phyloP scores from a whole-genome alignment of 2,329 filamentous ascomycete species.

The Fusarium oxysporum region DNA sequence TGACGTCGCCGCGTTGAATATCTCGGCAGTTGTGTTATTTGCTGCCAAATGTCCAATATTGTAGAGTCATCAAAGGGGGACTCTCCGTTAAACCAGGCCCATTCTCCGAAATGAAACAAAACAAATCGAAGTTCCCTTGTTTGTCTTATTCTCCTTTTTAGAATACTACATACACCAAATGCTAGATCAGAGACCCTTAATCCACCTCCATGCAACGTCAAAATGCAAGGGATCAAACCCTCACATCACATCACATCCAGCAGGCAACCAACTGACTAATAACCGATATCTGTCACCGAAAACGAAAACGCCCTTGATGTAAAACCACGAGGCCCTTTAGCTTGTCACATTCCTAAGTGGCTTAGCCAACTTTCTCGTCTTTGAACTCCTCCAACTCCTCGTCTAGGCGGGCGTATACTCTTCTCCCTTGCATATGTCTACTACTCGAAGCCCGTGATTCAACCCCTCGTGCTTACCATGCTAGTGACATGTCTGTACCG shows the following conservation, averaged over 20 bases:
- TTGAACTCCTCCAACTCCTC: constrained; percentile 1
- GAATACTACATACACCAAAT: neutral
- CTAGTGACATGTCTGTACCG: neutral
- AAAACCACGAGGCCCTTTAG: constrained; percentile 1
- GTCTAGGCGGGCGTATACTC: neutral
- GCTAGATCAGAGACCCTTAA: constrained; percentile 1
- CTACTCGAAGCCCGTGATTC: neutral
- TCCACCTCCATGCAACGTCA: constrained; percentile 19
- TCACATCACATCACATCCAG: neutral
- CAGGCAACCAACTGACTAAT: neutral
- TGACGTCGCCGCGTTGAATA: neutral
- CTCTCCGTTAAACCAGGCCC: neutral
- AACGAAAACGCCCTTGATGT: neutral
- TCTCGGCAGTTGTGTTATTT: constrained; percentile 4
- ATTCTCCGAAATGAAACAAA: too few species aligned
- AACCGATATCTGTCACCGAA: neutral
- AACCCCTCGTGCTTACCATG: constrained; percentile 16
- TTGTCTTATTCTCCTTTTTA: neutral
- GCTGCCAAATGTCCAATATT: neutral
- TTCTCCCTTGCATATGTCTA: constrained; percentile 11
- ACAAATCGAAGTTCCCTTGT: neutral
- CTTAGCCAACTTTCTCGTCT: neutral
- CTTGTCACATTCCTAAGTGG: constrained; percentile 17
- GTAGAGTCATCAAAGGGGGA: neutral
- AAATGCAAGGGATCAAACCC: constrained; percentile 16